phyloP scores from a whole-genome alignment of 257 asterid species.

The Hygrophila difformis region DNA sequence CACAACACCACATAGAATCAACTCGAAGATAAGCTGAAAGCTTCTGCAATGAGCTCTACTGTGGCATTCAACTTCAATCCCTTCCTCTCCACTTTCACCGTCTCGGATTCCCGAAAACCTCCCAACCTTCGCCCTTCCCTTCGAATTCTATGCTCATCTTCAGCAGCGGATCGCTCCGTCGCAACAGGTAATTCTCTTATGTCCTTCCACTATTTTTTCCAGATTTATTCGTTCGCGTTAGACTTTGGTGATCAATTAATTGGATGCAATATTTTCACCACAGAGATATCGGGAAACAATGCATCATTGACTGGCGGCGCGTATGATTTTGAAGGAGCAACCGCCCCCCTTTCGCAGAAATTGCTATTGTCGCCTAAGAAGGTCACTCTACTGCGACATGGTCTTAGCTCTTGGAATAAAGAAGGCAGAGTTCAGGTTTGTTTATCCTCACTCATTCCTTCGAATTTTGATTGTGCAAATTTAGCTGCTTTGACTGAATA shows the following conservation, averaged over 20 bases:
- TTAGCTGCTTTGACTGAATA: too few relatives aligned
- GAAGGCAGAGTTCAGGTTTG: slow-evolving; percentile 78
- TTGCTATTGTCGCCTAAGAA: slow-evolving; percentile 55
- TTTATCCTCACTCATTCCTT: slow-evolving; percentile 10
- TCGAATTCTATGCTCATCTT: slow-evolving; percentile 38
- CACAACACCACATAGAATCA: background rate
- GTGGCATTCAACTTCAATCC: slow-evolving; percentile 26
- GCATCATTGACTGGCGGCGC: slow-evolving; percentile 62
- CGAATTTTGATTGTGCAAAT: too few relatives aligned
- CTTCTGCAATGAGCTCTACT: slow-evolving; percentile 25
- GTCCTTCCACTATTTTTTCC: background rate
- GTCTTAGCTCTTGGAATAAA: slow-evolving; percentile 73
- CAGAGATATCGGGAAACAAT: slow-evolving; percentile 33
- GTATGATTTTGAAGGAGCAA: slow-evolving; percentile 49
- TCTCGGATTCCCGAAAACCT: slow-evolving; percentile 25
- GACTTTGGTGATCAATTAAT: slow-evolving; percentile 1
- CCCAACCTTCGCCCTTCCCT: slow-evolving; percentile 13
- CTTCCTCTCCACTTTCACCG: slow-evolving; percentile 25
- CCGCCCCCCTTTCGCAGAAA: slow-evolving; percentile 48
- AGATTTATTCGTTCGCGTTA: slow-evolving; percentile 1
- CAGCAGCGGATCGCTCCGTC: slow-evolving; percentile 33
- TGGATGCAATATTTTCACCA: too few relatives aligned
- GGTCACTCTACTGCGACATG: slow-evolving; percentile 65
- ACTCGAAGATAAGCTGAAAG: slow-evolving; percentile 1
- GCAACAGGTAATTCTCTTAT: slow-evolving; percentile 36